Evolutionary conservation across 805 yeast species (phyloP), one percentile per base, ranked within the genome.

Genomic region (Candida ficus): DNA sequence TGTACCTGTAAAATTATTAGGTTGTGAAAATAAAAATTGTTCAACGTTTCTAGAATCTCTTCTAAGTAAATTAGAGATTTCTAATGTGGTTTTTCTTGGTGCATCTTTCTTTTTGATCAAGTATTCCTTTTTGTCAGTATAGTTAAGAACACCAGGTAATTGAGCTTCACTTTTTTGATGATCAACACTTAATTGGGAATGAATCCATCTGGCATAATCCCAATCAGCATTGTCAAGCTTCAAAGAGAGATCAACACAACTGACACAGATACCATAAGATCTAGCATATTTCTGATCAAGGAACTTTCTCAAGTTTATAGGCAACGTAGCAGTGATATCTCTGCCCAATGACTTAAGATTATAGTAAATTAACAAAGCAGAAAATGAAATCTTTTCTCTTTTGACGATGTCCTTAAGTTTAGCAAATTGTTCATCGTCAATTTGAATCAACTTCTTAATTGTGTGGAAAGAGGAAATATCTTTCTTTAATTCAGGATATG

Each of bases 261-360:
- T 33, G 3, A 44, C 42, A 20, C 35, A 38, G 7, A 41, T 10
- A 5, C 43, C 46, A 14, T 33, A 39, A 8, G 39, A 31, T 23
- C 40, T 39, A 3, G 8, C 16, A 29, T 21, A 36, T 9, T 37
- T 19, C 13, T 12, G n/a, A 4, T 20, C 33, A 7, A 39, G 14
- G 12, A 39, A 30, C 17, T 19, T 23, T 19, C 48, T 37, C 20
- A 45, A 25, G 34, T 45, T 42, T 3, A 45, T n/a, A n/a, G 48
- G 43, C 23, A 39, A 14, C 7, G 25, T 10, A 4, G 39, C 31
- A 5, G 19, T 29, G n/a, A 42, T 31, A 10, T 26, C 18, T 4
- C 13, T 29, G 5, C 22, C 16, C 13, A 43, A 14, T 4, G 42
- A 34, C 10, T 18, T 36, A 8, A 39, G 10, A 14, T 33, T 39